A percentile compares a stretch with the other conserved stretches of the same genome.
Evolutionary conservation across 352 stramenopile species (phyloP).

Genomic region (Phytophthora multivora): DNA sequence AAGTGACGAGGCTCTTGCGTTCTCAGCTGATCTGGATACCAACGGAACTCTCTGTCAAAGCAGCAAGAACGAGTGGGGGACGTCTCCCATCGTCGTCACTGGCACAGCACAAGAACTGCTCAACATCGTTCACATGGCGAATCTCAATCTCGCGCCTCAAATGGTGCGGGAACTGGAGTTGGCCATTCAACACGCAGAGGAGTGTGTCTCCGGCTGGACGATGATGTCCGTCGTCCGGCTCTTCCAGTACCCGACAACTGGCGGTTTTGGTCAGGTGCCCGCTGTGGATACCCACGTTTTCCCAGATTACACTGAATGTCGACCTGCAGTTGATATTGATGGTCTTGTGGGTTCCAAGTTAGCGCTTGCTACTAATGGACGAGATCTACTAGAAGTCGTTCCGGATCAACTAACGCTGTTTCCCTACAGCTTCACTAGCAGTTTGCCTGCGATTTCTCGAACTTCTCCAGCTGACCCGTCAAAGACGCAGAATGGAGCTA

Average conservation of each 20-base stretch:
- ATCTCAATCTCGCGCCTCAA: conserved; percentile 15
- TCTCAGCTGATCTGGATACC: conserved; percentile 14
- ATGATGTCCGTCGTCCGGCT: conserved; percentile 20
- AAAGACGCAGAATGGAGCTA: conserved; percentile 12
- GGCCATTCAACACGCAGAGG: conserved; percentile 4
- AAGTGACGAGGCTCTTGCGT: conserved; percentile 20
- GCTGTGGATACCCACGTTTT: conserved; percentile 26
- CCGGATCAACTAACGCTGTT: conserved; percentile 27
- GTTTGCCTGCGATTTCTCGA: conserved; percentile 10
- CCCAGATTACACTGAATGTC: conserved; percentile 36
- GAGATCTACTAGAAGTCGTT: conserved; percentile 12
- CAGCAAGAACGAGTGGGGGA: conserved; percentile 28
- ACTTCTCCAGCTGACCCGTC: not conserved
- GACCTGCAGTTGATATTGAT: conserved; percentile 14
- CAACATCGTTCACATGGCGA: conserved; percentile 14
- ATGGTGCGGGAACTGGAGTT: conserved; percentile 17
- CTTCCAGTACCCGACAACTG: conserved; percentile 16
- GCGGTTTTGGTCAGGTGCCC: conserved; percentile 16
- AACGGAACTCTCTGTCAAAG: conserved; percentile 26
- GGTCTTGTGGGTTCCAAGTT: conserved; percentile 25
- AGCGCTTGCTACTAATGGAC: conserved; percentile 13
- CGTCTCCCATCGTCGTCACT: conserved; percentile 14
- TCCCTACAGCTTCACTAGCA: conserved; percentile 30
- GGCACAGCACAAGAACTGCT: conserved; percentile 21
- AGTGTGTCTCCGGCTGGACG: conserved; percentile 2